A percentile compares a stretch with the other conserved stretches of the same genome.
Evolutionary conservation across 2,329 filamentous ascomycete species (phyloP).

Genomic region (Ophiosphaerella narmari): DNA sequence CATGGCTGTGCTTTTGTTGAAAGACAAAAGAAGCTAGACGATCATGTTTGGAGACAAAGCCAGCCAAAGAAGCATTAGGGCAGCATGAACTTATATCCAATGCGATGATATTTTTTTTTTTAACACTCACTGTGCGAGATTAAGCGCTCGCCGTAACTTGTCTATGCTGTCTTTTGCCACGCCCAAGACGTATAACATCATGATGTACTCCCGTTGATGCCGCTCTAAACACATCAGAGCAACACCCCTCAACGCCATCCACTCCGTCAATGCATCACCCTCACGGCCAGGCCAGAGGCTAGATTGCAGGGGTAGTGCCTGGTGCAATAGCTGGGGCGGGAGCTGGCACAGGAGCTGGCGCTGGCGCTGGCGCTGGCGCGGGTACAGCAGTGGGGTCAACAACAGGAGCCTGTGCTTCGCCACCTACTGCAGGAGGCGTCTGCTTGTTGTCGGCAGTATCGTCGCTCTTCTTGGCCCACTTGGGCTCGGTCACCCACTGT

Average conservation of each 20-base stretch:
- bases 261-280: not conserved
- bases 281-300: not conserved
- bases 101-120: slow-evolving; percentile 2
- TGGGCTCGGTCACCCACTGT: slow-evolving; percentile 65
- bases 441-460: slow-evolving; percentile 40
- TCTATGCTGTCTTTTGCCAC: slow-evolving; percentile 1
- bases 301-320: not conserved
- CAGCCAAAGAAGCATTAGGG: not conserved
- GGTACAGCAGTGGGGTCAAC: slow-evolving; percentile 17
- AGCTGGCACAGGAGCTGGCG: slow-evolving; percentile 1
- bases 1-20: too few relatives aligned
- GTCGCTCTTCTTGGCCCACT: slow-evolving; percentile 51
- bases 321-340: slow-evolving; percentile 35
- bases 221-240: not conserved
- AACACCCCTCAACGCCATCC: slow-evolving; percentile 1
- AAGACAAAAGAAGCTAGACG: not conserved
- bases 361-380: slow-evolving; percentile 34
- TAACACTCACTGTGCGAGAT: slow-evolving; percentile 4
- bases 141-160: slow-evolving; percentile 2
- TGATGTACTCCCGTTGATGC: not conserved
- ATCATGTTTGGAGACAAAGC: not conserved
- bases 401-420: slow-evolving; percentile 22
- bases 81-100: slow-evolving; percentile 1
- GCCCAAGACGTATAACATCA: not conserved
- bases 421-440: slow-evolving; percentile 30